Conservation (phyloP, 805 yeast genomes). For the Diddensiella santjacobensis region DNA sequence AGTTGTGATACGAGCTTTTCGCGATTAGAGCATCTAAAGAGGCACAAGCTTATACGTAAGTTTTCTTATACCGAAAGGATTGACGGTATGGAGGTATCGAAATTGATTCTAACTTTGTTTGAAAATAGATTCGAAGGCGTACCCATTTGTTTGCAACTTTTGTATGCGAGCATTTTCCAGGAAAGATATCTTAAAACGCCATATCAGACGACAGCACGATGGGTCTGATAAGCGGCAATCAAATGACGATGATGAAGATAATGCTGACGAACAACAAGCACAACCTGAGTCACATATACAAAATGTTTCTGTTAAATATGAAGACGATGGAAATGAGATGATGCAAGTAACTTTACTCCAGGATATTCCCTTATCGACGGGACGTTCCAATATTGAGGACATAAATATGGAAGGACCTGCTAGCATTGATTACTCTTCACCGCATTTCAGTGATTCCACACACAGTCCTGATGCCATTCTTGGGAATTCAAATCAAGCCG, state of each 20-base stretch:
- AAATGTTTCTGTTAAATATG: neutral
- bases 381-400: neutral
- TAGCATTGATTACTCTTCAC: neutral
- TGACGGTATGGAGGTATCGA: neutral
- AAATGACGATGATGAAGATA: neutral
- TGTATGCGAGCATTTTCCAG: constrained; percentile 20
- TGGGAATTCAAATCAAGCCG: constrained; percentile 22
- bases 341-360: neutral
- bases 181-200: constrained; percentile 22
- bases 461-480: constrained; percentile 21
- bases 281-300: neutral
- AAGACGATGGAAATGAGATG: neutral
- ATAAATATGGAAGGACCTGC: neutral
- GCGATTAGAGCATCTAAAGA: constrained; percentile 22
- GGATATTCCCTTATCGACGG: neutral
- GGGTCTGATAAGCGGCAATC: neutral
- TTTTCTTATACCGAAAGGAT: neutral
- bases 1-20: constrained; percentile 21
- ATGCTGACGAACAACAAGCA: neutral
- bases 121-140: constrained; percentile 11
- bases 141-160: constrained; percentile 14
- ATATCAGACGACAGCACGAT: constrained; percentile 17
- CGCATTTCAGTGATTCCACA: constrained; percentile 18
- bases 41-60: constrained; percentile 22
- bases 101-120: neutral